A percentile compares a stretch with the other conserved stretches of the same genome.
Evolutionary conservation across 805 yeast species (phyloP).

Genomic region (Sugiyamaella qingdaonensis): DNA sequence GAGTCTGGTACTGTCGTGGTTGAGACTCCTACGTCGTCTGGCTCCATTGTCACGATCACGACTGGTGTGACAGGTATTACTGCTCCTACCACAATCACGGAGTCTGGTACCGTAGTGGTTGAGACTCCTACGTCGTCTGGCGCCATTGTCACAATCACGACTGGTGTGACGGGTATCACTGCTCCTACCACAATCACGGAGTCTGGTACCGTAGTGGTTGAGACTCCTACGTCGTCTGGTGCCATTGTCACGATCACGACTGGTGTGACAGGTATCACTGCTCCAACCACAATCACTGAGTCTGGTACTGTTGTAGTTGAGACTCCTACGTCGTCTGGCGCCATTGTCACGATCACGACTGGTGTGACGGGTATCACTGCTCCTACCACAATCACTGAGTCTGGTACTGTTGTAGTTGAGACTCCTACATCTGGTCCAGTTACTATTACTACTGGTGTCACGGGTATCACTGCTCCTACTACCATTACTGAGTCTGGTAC

Average conservation of each 20-base stretch:
- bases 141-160: slow-evolving; percentile 1
- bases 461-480: slow-evolving; percentile 2
- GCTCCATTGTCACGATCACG: slow-evolving; percentile 2
- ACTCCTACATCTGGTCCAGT: background rate
- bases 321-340: background rate
- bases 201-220: slow-evolving; percentile 2
- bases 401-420: slow-evolving; percentile 4
- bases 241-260: background rate
- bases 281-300: background rate
- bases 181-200: slow-evolving; percentile 2
- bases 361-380: slow-evolving; percentile 3
- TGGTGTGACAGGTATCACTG: background rate
- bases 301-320: background rate
- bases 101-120: slow-evolving; percentile 1
- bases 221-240: slow-evolving; percentile 1
- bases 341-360: background rate
- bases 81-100: background rate
- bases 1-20: slow-evolving; percentile 4
- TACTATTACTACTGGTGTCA: background rate
- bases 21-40: slow-evolving; percentile 3
- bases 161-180: background rate
- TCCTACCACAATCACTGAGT: slow-evolving; percentile 1
- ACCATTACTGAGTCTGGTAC: background rate
- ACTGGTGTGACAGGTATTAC: slow-evolving; percentile 1
- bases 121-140: slow-evolving; percentile 5